These are phyloP conservation scores for Apophysomyces elegans DNA, from an alignment of 371 early-diverging fungal species.

Conservation along the genomic window DNA sequence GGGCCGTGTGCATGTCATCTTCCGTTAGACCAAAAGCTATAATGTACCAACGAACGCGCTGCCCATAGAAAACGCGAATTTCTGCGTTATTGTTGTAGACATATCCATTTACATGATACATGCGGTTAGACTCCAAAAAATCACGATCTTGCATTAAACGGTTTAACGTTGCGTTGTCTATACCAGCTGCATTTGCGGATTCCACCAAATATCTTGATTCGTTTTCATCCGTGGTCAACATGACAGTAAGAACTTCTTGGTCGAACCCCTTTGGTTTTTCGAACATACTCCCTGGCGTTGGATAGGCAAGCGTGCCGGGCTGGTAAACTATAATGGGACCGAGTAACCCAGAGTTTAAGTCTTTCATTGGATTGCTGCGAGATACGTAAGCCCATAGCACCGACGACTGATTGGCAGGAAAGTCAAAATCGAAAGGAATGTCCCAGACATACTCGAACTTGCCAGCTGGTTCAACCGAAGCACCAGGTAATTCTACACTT, in stretches of 20 bases:
- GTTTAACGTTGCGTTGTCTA: slow-evolving; percentile 15
- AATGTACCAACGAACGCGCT: slow-evolving; percentile 54
- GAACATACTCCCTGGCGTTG: slow-evolving; percentile 37
- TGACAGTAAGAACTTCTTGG: slow-evolving; percentile 48
- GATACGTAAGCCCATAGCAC: slow-evolving; percentile 54
- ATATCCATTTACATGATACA: slow-evolving; percentile 58
- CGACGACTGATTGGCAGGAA: slow-evolving; percentile 38
- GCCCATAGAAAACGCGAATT: slow-evolving; percentile 39
- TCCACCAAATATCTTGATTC: slow-evolving; percentile 40
- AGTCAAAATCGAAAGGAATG: slow-evolving; percentile 32
- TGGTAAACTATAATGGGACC: slow-evolving; percentile 55
- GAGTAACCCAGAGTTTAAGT: slow-evolving; percentile 51
- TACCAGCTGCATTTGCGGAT: slow-evolving; percentile 35
- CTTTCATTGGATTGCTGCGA: slow-evolving; percentile 31
- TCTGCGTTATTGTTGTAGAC: slow-evolving; percentile 52
- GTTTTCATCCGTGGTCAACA: slow-evolving; percentile 52
- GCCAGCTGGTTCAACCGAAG: slow-evolving; percentile 36
- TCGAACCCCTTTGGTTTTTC: slow-evolving; percentile 34
- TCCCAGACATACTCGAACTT: slow-evolving; percentile 53
- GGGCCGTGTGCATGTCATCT: slow-evolving; percentile 56
- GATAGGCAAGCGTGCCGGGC: slow-evolving; percentile 32
- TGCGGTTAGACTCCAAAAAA: slow-evolving; percentile 51
- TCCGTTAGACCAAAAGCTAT: slow-evolving; percentile 43
- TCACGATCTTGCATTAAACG: slow-evolving; percentile 19
- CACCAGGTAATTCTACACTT: slow-evolving; percentile 23